Percentiles rank a stretch among this genome's conserved stretches.
Evolutionary conservation across 1,139 yeast genomes (phyloP).

Genomic region (Insectozyma bohioensis): DNA sequence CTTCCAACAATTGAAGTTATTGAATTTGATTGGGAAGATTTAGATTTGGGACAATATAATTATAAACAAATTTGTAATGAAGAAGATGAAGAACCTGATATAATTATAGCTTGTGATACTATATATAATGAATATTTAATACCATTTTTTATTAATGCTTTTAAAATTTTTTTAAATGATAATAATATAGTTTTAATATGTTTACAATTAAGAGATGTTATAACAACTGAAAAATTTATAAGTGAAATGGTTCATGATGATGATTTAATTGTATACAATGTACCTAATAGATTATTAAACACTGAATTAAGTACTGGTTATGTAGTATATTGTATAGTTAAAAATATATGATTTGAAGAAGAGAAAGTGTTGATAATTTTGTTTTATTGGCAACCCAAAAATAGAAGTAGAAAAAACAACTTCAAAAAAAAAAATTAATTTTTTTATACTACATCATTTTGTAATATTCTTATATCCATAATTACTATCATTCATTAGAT

Average conservation of each 20-base stretch:
- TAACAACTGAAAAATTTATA: constrained; percentile 51
- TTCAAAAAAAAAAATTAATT: constrained; percentile 1
- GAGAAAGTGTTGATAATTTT: too few relatives aligned
- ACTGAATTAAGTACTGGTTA: constrained; percentile 39
- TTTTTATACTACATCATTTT: neutral
- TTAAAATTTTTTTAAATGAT: constrained; percentile 31
- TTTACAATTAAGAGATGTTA: constrained; percentile 57
- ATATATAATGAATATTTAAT: constrained; percentile 66
- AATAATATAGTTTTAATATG: constrained; percentile 45
- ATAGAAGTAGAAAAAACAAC: neutral
- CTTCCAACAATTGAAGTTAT: constrained; percentile 21
- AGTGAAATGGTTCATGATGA: constrained; percentile 18
- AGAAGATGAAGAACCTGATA: constrained; percentile 20
- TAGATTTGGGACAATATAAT: constrained; percentile 31
- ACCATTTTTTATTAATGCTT: constrained; percentile 47
- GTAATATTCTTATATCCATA: neutral
- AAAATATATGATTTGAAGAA: too few relatives aligned
- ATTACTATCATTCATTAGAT: neutral
- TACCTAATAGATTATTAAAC: constrained; percentile 28
- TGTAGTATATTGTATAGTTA: constrained; percentile 43
- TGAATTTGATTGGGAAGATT: constrained; percentile 68
- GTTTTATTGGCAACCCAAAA: too few relatives aligned
- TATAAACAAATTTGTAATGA: constrained; percentile 15
- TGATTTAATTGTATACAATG: constrained; percentile 22
- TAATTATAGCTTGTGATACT: constrained; percentile 67